Conservation (phyloP, 1,284 basidiomycete species). For the Ceratobasidium sp. region DNA sequence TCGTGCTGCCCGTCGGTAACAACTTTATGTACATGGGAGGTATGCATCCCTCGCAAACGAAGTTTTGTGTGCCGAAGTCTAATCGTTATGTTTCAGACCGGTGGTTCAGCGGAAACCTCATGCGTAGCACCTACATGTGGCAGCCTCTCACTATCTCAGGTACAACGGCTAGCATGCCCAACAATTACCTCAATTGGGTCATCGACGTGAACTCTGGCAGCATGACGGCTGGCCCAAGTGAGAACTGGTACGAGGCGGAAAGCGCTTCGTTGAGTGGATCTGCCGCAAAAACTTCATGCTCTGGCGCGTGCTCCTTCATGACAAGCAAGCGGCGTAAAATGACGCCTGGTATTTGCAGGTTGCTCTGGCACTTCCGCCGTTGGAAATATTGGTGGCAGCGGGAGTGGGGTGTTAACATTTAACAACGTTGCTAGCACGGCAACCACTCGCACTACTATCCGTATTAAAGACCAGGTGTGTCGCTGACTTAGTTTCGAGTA, state of each 20-base stretch:
- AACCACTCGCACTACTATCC: constrained; percentile 46
- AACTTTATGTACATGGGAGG: constrained; percentile 50
- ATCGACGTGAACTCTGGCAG: constrained; percentile 46
- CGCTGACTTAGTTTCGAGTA: background rate
- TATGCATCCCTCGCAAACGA: background rate
- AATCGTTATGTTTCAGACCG: constrained; percentile 39
- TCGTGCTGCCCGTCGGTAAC: constrained; percentile 47
- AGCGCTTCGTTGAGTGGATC: constrained; percentile 37
- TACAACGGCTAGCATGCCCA: constrained; percentile 46
- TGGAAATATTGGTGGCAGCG: constrained; percentile 47
- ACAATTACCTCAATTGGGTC: constrained; percentile 49
- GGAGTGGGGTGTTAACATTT: constrained; percentile 41
- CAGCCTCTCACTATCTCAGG: constrained; percentile 47
- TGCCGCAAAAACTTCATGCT: constrained; percentile 9
- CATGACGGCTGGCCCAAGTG: constrained; percentile 43
- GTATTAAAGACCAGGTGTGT: constrained; percentile 46
- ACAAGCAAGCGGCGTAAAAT: background rate
- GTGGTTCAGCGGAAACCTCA: constrained; percentile 48
- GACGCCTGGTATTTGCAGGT: constrained; percentile 29
- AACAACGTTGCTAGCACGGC: constrained; percentile 42
- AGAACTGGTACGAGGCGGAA: constrained; percentile 49
- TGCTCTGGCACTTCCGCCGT: constrained; percentile 46
- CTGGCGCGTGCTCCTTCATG: background rate
- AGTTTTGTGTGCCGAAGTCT: background rate
- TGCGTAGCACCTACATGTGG: constrained; percentile 48